Evolutionary conservation across 108 stramenopile species (phyloP), one percentile per base, ranked within the genome.

Genomic region (Cyclotella atomus): DNA sequence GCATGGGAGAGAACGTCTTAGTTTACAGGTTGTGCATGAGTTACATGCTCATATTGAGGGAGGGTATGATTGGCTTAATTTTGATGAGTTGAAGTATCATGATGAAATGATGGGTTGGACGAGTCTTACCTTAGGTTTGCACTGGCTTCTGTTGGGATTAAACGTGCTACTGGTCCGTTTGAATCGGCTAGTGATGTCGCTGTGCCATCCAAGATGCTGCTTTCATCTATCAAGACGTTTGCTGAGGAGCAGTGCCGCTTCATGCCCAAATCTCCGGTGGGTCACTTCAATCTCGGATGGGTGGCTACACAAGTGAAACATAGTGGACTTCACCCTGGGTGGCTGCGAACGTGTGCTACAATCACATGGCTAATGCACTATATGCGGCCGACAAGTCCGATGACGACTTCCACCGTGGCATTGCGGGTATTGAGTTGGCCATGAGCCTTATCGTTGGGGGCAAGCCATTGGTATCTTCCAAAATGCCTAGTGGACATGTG

Each of bases 111-210:
- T 20, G 19, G 55, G 25, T 25, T 68, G 4, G 21, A 32, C n/a
- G 67, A 68, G 28, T 1, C 67, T 16, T 55, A 68, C 12, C 55
- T 68, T 32, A 23, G 67, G 25, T 68, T 68, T 55, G 67, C 67
- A 21, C 30, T 68, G 62, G 67, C 67, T 25, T 68, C 25, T 19
- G 28, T 30, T 7, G 67, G 67, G 3, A 68, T 59, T 29, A 68
- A 68, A 41, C 55, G 55, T 16, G 67, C 67, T 4, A n/a, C 21
- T 10, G 27, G 8, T 10, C 0, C 44, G 38, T 50, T 50, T 38
- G 15, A 49, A 44, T 34, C 23, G n/a, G 38, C 9, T 9, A 19
- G 36, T 68, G 34, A 59, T 1, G 53, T 24, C 23, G 55, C 53
- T 9, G 20, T 36, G 56, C 67, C 56, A 56, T 55, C 32, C 24